Evolutionary conservation across 2,329 filamentous ascomycete species (phyloP).

Genomic region (Ceratocystiopsis minuta): DNA sequence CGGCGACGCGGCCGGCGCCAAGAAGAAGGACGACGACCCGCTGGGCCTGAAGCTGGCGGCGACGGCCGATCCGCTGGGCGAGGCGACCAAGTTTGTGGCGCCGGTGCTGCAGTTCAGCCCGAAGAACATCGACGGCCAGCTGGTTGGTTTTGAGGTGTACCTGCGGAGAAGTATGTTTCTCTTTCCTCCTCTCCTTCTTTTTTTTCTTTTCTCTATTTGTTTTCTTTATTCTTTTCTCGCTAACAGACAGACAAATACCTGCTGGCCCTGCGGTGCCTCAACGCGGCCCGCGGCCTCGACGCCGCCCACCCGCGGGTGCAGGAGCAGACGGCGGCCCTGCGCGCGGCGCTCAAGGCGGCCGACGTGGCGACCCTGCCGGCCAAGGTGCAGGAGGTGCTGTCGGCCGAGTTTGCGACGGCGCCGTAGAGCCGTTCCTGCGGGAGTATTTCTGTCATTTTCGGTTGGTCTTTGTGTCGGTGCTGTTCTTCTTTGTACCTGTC

Average conservation of each 20-base stretch:
- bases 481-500: background rate
- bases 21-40: constrained; percentile 85
- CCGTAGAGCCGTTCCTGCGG: background rate
- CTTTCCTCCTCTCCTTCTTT: background rate
- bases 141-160: constrained; percentile 79
- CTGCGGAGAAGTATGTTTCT: constrained; percentile 51
- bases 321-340: constrained; percentile 55
- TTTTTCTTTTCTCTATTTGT: background rate
- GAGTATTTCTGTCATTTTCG: background rate
- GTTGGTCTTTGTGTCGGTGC: background rate
- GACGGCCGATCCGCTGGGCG: constrained; percentile 66
- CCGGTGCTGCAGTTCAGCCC: constrained; percentile 72
- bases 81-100: constrained; percentile 70
- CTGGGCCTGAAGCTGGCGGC: constrained; percentile 62
- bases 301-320: constrained; percentile 53
- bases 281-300: constrained; percentile 53
- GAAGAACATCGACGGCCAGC: constrained; percentile 64
- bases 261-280: constrained; percentile 71
- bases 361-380: constrained; percentile 37
- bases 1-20: constrained; percentile 38
- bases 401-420: constrained; percentile 35
- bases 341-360: constrained; percentile 37
- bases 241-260: constrained; percentile 55
- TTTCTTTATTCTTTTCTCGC: background rate
- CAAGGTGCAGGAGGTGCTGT: constrained; percentile 51